Evolutionary conservation across 2,329 filamentous ascomycete genomes (phyloP), one percentile per base, ranked within the genome.

Genomic region (Mariannaea sp.): DNA sequence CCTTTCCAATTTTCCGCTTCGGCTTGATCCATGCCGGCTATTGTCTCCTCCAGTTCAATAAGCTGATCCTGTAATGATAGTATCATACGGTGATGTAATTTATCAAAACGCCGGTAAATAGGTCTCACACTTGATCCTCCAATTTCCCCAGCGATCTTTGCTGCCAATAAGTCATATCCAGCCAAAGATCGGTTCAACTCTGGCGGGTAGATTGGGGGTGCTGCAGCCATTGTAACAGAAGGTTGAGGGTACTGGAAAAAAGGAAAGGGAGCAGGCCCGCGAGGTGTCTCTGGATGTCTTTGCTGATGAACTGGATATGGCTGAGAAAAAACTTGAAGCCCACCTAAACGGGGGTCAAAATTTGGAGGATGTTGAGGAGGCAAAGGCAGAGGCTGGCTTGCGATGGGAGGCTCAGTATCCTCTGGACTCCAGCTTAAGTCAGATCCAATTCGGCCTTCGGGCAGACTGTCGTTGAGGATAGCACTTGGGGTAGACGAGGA

Each of bases 31-130:
- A 94, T 72, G 0, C 78, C 76, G 14, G 83, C 81, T 1, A 97
- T 79, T 52, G 92, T 85, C 64, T 91, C 86, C 71, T 96, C 92
- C 30, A 96, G 77, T 63, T 93, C 88, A 24, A 80, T 79, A 14
- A 96, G 83, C 69, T 96, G 90, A 66, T 96, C 91, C 70, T 96
- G 92, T 13, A 96, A 78, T 57, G 94, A 86, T 0, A 96, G 77
- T 3, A 97, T 75, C 3, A 96, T 75, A 3, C 92, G 86, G 68
- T 96, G 91, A 64, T 94, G 92, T 14, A 96, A 75, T 9, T 84
- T 80, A 68, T 90, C 87, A 65, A 97, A 97, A 51, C 87, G 87
- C 36, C 92, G 84, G 70, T 96, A 96, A 53, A 96, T 81, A 1
- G 90, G 90, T 39, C 68, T 72, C 26, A 79, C 64, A 0, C 59